Evolutionary conservation across 495 filamentous ascomycete genomes (phyloP).

Genomic region (Podospora anserina): DNA sequence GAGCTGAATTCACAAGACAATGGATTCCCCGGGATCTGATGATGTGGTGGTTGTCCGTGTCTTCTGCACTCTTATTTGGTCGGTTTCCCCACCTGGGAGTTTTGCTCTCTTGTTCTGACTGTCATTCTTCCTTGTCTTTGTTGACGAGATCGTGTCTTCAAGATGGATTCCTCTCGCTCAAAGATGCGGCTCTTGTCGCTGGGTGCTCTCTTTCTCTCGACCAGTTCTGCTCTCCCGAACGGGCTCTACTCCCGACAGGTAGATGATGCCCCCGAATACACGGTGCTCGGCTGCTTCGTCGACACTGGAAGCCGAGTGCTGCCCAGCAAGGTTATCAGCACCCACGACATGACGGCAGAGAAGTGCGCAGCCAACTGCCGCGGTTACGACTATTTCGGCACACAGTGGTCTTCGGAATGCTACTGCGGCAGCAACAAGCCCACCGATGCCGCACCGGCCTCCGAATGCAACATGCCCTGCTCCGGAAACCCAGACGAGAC

Average conservation of each 20-base stretch:
- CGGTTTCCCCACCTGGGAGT: not conserved
- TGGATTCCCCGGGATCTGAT: not conserved
- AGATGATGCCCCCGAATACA: not conserved
- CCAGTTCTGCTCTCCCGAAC: not conserved
- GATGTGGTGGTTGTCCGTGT: not conserved
- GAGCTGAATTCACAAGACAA: not conserved
- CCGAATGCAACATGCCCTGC: constrained; percentile 40
- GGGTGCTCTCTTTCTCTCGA: not conserved
- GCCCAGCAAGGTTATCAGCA: not conserved
- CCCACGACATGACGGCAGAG: constrained; percentile 11
- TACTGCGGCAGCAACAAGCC: constrained; percentile 4
- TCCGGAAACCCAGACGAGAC: constrained; percentile 28
- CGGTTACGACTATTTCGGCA: constrained; percentile 13
- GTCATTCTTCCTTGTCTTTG: not conserved
- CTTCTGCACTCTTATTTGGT: not conserved
- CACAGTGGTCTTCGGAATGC: constrained; percentile 9
- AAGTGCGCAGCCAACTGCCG: constrained; percentile 11
- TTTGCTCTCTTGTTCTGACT: not conserved
- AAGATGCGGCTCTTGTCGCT: constrained; percentile 1
- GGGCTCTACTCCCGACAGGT: not conserved
- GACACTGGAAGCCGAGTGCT: not conserved
- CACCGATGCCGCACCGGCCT: constrained; percentile 17
- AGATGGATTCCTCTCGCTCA: not conserved
- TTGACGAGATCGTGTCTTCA: not conserved
- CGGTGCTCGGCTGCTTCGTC: constrained; percentile 7